Conservation (phyloP, 2,329 filamentous ascomycete genomes). For the Ramularia endophylla region DNA sequence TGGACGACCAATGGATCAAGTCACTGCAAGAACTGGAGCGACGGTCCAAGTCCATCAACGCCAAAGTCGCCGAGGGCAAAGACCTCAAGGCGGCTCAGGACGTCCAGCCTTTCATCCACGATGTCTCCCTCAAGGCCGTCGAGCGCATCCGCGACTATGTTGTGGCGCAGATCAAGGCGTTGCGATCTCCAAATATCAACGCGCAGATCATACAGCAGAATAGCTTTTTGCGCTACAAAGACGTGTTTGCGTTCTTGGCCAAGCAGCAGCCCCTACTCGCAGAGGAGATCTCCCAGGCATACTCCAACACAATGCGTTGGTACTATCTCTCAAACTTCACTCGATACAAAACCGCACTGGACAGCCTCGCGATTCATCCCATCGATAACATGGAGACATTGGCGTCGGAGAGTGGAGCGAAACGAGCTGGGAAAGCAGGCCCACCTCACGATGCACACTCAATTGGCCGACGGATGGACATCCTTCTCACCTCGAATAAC, state of each 20-base stretch:
- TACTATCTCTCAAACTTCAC: slow-evolving; percentile 91
- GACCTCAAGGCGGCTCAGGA: slow-evolving; percentile 74
- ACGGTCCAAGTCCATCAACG: slow-evolving; percentile 65
- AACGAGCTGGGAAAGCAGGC: slow-evolving; percentile 19
- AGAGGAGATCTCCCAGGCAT: slow-evolving; percentile 85
- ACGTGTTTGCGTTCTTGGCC: slow-evolving; percentile 78
- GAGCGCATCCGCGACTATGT: slow-evolving; percentile 93
- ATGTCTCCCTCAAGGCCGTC: slow-evolving; percentile 81
- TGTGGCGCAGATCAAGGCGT: slow-evolving; percentile 87
- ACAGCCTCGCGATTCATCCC: slow-evolving; percentile 75
- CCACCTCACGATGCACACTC: slow-evolving; percentile 74
- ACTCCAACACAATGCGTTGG: slow-evolving; percentile 98
- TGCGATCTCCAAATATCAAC: slow-evolving; percentile 93
- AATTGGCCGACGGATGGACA: slow-evolving; percentile 76
- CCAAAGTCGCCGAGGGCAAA: slow-evolving; percentile 54
- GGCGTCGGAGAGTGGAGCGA: slow-evolving; percentile 55
- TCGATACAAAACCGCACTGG: slow-evolving; percentile 76
- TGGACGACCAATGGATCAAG: slow-evolving; percentile 85
- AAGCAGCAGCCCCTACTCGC: slow-evolving; percentile 76
- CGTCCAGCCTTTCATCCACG: slow-evolving; percentile 75
- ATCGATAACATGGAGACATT: slow-evolving; percentile 80
- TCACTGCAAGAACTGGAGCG: slow-evolving; percentile 78
- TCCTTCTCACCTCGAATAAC: slow-evolving; percentile 67
- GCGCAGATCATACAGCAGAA: slow-evolving; percentile 96
- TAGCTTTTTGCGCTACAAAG: slow-evolving; percentile 80